These are phyloP conservation scores for Vitis labrusca DNA, from an alignment of 164 flowering plant species.

Conservation along the genomic window DNA sequence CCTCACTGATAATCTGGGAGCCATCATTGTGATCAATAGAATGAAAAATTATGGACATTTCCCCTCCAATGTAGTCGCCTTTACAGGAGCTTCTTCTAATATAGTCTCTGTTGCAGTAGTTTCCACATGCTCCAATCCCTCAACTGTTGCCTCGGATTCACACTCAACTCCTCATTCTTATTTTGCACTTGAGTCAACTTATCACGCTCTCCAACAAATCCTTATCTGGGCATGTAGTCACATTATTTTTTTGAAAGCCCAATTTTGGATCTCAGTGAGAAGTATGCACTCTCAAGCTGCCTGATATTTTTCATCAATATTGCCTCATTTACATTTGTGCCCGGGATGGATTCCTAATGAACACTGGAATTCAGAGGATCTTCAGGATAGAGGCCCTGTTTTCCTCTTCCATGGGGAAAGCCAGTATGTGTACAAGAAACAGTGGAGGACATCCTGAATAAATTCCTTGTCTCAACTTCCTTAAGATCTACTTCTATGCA, in stretches of 20 bases:
- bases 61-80: conserved; percentile 22
- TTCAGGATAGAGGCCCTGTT: conserved; percentile 7
- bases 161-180: conserved; percentile 1
- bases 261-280: conserved; percentile 68
- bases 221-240: conserved; percentile 35
- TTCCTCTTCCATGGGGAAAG: conserved; percentile 15
- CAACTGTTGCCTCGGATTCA: conserved; percentile 10
- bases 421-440: conserved; percentile 19
- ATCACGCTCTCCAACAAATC: conserved; percentile 50
- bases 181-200: conserved; percentile 12
- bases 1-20: conserved; percentile 67
- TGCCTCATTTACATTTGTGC: conserved; percentile 28
- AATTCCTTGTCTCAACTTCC: conserved; percentile 63
- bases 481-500: conserved; percentile 72
- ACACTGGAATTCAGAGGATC: conserved; percentile 21
- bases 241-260: conserved; percentile 35
- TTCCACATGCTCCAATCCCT: conserved; percentile 38
- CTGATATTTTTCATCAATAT: conserved; percentile 54
- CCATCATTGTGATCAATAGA: conserved; percentile 59
- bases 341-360: conserved; percentile 12
- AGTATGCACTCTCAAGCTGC: conserved; percentile 88
- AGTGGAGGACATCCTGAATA: conserved; percentile 13
- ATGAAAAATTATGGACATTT: conserved; percentile 52
- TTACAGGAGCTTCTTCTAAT: conserved; percentile 21
- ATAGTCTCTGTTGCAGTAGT: conserved; percentile 15